Evolutionary conservation across 2,329 filamentous ascomycete genomes (phyloP).

Genomic region (Arthrobotrys conoides): DNA sequence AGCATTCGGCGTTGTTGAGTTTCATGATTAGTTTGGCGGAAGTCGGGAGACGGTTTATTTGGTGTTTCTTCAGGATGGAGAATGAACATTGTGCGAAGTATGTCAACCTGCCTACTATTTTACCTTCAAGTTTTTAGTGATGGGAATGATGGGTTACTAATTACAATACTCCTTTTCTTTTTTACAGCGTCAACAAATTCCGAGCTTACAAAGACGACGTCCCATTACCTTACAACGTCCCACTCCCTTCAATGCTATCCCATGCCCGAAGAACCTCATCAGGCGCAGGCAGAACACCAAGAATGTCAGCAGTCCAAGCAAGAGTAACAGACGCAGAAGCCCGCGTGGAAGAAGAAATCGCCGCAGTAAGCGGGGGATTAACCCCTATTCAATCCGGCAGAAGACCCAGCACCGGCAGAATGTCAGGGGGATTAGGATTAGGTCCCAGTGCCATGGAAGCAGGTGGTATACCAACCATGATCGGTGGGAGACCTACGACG

Average conservation of each 20-base stretch:
- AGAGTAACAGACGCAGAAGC: slow-evolving; percentile 62
- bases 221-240: slow-evolving; percentile 82
- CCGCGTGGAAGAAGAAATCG: slow-evolving; percentile 61
- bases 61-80: slow-evolving; percentile 93
- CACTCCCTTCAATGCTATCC: slow-evolving; percentile 68
- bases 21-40: slow-evolving; percentile 85
- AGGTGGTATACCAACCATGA: slow-evolving; percentile 34
- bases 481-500: slow-evolving; percentile 5
- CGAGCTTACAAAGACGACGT: slow-evolving; percentile 85
- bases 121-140: too few species aligned
- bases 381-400: slow-evolving; percentile 34
- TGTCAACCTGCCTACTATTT: too few species aligned
- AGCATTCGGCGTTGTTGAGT: slow-evolving; percentile 85
- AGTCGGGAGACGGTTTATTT: slow-evolving; percentile 86
- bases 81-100: slow-evolving; percentile 94
- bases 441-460: slow-evolving; percentile 60
- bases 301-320: slow-evolving; percentile 14
- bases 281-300: neutral
- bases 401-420: slow-evolving; percentile 15
- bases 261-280: slow-evolving; percentile 64
- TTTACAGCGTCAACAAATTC: slow-evolving; percentile 78
- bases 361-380: slow-evolving; percentile 43
- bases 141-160: neutral
- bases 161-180: neutral
- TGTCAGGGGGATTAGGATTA: neutral